A percentile compares a stretch with the other conserved stretches of the same genome.
These are phyloP conservation scores for Calonectria honghensis DNA, from an alignment of 2,329 filamentous ascomycete species.

Conservation along the genomic window DNA sequence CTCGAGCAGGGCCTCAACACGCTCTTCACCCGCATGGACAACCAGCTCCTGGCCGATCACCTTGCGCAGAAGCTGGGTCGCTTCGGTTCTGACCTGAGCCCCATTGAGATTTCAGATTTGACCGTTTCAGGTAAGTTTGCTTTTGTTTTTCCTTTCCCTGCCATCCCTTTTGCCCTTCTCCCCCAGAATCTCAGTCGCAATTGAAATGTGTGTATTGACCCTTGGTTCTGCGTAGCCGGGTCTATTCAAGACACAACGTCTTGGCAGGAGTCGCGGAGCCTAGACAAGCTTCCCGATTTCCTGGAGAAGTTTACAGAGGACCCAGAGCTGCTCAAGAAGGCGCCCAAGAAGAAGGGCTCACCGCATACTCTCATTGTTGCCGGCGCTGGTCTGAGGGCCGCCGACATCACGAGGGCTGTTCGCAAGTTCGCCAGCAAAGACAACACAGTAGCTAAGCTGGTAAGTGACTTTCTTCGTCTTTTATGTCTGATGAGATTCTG, in stretches of 20 bases:
- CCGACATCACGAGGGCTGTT: constrained; percentile 86
- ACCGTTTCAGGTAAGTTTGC: constrained; percentile 81
- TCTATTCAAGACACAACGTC: constrained; percentile 87
- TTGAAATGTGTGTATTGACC: constrained; percentile 31
- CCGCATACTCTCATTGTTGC: constrained; percentile 95
- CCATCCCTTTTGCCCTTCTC: not conserved
- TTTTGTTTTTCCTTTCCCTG: not conserved
- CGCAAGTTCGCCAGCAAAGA: constrained; percentile 88
- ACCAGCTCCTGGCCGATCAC: constrained; percentile 88
- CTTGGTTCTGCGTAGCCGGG: constrained; percentile 71
- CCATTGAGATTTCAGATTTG: constrained; percentile 88
- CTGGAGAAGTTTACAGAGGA: constrained; percentile 80
- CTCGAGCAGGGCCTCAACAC: constrained; percentile 85
- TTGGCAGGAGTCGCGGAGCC: constrained; percentile 79
- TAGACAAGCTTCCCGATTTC: constrained; percentile 86
- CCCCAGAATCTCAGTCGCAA: too few species aligned
- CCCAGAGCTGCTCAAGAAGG: constrained; percentile 75
- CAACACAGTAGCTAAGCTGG: constrained; percentile 87
- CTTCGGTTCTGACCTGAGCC: constrained; percentile 87
- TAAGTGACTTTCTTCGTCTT: constrained; percentile 55
- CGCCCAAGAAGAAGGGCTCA: constrained; percentile 80
- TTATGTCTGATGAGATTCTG: not conserved
- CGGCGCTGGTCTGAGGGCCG: constrained; percentile 87
- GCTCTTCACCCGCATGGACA: constrained; percentile 88
- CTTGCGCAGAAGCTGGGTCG: constrained; percentile 85